Conservation (phyloP, 129 eudicot genomes). For the Pittosporum tobira region DNA sequence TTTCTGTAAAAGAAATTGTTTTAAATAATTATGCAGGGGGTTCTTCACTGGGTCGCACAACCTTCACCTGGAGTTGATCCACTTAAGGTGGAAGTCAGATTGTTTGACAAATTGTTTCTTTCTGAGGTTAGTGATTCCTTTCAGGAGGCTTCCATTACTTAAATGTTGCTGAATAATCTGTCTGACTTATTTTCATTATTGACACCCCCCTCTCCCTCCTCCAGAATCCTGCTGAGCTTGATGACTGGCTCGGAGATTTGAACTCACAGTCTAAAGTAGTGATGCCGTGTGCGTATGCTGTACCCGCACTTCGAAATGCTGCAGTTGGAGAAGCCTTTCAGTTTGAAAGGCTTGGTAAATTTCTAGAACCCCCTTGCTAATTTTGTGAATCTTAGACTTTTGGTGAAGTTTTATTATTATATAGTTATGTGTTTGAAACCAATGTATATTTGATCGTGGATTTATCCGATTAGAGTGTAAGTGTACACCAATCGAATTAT, state of each 20-base stretch:
- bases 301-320: slow-evolving; percentile 48
- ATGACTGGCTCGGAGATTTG: slow-evolving; percentile 81
- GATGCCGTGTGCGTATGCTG: slow-evolving; percentile 66
- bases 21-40: slow-evolving; percentile 51
- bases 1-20: background rate
- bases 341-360: slow-evolving; percentile 90
- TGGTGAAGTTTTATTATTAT: too few species aligned
- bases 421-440: too few species aligned
- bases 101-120: slow-evolving; percentile 57
- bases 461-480: too few species aligned
- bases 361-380: slow-evolving; percentile 5
- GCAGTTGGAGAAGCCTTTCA: slow-evolving; percentile 71
- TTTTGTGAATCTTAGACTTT: background rate
- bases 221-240: slow-evolving; percentile 85
- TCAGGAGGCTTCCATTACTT: background rate
- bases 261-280: slow-evolving; percentile 75
- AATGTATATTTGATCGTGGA: too few species aligned
- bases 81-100: slow-evolving; percentile 78
- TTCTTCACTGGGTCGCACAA: slow-evolving; percentile 95
- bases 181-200: slow-evolving; percentile 1
- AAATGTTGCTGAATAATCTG: background rate
- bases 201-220: too few species aligned
- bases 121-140: slow-evolving; percentile 50
- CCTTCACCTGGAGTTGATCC: slow-evolving; percentile 75
- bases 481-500: too few species aligned